Evolutionary conservation across 2,329 filamentous ascomycete species (phyloP).

Genomic region (Ophiostoma sp.): DNA sequence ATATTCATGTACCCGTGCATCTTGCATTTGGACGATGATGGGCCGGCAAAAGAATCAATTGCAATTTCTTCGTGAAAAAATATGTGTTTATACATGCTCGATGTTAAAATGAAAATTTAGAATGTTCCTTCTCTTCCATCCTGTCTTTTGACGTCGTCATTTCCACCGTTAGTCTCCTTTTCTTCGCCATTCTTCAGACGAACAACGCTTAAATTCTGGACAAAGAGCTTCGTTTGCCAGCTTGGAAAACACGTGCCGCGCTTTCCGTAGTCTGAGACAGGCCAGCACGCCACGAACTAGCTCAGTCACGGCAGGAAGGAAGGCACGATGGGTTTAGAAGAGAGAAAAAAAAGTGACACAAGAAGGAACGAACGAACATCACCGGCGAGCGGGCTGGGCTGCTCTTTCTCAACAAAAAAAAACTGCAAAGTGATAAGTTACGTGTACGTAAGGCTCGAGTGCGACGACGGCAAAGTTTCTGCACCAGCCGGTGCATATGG

Average conservation of each 20-base stretch:
- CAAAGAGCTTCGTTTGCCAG: not conserved
- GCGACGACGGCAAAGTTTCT: not conserved
- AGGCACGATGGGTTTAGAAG: not conserved
- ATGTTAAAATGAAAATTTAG: too few species aligned
- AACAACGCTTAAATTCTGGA: not conserved
- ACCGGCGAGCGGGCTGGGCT: not conserved
- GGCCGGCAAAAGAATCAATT: not conserved
- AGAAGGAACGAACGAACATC: not conserved
- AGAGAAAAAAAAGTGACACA: not conserved
- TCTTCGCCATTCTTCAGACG: not conserved
- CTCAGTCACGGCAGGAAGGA: constrained; percentile 8
- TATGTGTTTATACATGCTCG: too few species aligned
- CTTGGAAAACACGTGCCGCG: constrained; percentile 8
- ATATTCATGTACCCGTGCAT: constrained; percentile 14
- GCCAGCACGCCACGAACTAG: constrained; percentile 10
- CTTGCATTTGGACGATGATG: not conserved
- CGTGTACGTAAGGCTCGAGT: not conserved
- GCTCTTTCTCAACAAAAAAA: not conserved
- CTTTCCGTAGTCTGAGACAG: constrained; percentile 5
- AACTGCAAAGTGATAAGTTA: not conserved
- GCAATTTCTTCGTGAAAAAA: too few species aligned
- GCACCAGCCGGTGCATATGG: not conserved
- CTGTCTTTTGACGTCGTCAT: not conserved
- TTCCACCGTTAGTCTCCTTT: not conserved
- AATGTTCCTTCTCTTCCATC: not conserved